Conservation (phyloP, 371 early-diverging fungal species). For the Mortierella sp. region DNA sequence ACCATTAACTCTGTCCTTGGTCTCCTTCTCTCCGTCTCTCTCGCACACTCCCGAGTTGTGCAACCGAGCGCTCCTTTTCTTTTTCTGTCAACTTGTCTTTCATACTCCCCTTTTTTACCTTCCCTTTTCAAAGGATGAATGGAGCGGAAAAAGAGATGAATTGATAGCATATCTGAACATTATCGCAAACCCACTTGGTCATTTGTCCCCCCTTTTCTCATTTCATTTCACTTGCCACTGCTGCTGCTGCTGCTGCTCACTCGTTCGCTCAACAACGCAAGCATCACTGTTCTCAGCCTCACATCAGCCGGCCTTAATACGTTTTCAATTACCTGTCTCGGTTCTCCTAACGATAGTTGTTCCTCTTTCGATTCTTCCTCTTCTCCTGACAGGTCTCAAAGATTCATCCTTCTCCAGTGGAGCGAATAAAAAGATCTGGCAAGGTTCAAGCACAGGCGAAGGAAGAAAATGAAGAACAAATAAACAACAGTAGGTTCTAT, state of each 20-base stretch:
- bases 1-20: not conserved
- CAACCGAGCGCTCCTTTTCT: not conserved
- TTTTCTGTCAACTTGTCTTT: not conserved
- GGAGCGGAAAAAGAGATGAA: not conserved
- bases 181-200: not conserved
- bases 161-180: constrained; percentile 6
- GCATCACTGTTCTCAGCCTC: not conserved
- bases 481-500: not conserved
- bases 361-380: too few species aligned
- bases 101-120: too few species aligned
- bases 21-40: not conserved
- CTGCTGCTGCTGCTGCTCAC: too few species aligned
- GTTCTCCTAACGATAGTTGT: not conserved
- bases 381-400: not conserved
- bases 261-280: not conserved
- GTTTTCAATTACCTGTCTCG: not conserved
- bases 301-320: not conserved
- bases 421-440: not conserved
- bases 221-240: not conserved
- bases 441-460: not conserved
- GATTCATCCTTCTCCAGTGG: not conserved
- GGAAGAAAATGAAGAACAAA: not conserved
- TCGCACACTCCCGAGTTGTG: not conserved
- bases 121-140: not conserved
- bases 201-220: not conserved